Percentiles rank a stretch among this genome's conserved stretches.
These are phyloP conservation scores for Funneliformis mosseae DNA, from an alignment of 192 early-diverging fungal species.

Conservation along the genomic window DNA sequence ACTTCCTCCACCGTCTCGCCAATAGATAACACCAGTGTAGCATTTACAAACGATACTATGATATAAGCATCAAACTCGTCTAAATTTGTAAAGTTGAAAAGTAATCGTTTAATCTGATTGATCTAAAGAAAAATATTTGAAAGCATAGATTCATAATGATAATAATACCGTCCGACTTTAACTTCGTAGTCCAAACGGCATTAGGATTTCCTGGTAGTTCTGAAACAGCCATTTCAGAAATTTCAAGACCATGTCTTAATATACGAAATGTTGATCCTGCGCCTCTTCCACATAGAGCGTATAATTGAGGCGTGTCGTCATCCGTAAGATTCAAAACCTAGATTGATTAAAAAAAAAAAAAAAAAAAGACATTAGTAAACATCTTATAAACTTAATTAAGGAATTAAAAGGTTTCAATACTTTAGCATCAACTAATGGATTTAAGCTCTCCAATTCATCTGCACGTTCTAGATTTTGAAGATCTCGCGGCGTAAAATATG, in stretches of 20 bases:
- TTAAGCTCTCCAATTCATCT: constrained; percentile 84
- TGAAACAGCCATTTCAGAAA: constrained; percentile 87
- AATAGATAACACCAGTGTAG: constrained; percentile 90
- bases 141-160: neutral
- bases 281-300: constrained; percentile 84
- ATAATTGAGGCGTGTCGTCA: constrained; percentile 95
- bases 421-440: constrained; percentile 81
- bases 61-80: constrained; percentile 83
- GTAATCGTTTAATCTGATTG: neutral
- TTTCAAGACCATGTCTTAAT: constrained; percentile 90
- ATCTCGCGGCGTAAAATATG: constrained; percentile 73
- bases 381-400: neutral
- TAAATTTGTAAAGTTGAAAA: constrained; percentile 9
- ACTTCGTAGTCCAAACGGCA: constrained; percentile 83
- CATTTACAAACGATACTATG: constrained; percentile 89
- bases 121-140: neutral
- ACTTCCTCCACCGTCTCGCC: constrained; percentile 94
- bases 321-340: constrained; percentile 81
- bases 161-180: constrained; percentile 42
- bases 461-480: constrained; percentile 86
- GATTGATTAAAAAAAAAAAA: neutral
- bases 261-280: constrained; percentile 81
- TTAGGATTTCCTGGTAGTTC: constrained; percentile 93
- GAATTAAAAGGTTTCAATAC: constrained; percentile 33
- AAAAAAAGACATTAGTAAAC: too few relatives aligned